phyloP scores from a whole-genome alignment of 1,284 basidiomycete species.

The Wallemia ichthyophaga region DNA sequence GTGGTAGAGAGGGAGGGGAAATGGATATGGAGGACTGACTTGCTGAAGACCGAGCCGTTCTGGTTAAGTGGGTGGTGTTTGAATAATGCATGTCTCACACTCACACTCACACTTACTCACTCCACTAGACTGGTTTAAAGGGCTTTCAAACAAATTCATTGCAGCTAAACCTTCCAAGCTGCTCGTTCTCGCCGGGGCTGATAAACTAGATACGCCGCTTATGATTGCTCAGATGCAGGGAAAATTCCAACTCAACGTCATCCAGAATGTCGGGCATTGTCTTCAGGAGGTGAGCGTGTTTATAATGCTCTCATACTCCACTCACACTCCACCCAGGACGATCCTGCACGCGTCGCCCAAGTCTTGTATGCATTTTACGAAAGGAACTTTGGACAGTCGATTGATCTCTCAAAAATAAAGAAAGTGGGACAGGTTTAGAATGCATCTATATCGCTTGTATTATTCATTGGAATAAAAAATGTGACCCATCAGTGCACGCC shows the following conservation, averaged over 20 bases:
- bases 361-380: background rate
- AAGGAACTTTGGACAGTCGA: background rate
- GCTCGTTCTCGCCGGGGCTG: slow-evolving; percentile 17
- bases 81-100: no score
- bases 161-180: slow-evolving; percentile 14
- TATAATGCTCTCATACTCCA: no score
- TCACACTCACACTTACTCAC: background rate
- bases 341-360: background rate
- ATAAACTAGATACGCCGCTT: slow-evolving; percentile 17
- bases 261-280: slow-evolving; percentile 17
- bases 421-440: background rate
- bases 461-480: background rate
- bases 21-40: slow-evolving; percentile 14
- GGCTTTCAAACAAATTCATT: slow-evolving; percentile 16
- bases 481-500: background rate
- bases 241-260: slow-evolving; percentile 19
- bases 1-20: slow-evolving; percentile 3
- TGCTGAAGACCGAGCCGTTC: slow-evolving; percentile 15
- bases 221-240: slow-evolving; percentile 21
- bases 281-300: slow-evolving; percentile 14
- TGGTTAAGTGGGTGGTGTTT: slow-evolving; percentile 11
- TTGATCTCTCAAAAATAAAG: background rate
- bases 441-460: no score
- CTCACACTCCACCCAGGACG: background rate
- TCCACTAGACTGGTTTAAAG: slow-evolving; percentile 16